phyloP scores from a whole-genome alignment of 805 yeast genomes.

The Starmerella sp. region DNA sequence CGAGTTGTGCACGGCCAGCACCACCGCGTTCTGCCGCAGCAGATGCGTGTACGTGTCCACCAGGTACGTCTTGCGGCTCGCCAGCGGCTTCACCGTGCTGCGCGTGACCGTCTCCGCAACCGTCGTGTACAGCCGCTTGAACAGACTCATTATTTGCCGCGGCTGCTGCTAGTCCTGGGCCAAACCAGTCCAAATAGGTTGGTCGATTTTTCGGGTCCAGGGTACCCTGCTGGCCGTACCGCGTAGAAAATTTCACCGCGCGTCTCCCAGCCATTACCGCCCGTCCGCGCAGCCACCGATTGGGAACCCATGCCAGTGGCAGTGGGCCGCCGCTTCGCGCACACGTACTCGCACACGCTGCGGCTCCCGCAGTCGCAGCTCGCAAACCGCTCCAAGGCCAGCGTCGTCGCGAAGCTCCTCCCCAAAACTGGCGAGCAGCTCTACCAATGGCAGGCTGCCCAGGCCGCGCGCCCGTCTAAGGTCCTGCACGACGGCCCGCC shows the following conservation, averaged over 20 bases:
- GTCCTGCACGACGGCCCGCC: conserved; percentile 98
- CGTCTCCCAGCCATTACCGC: not conserved
- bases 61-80: conserved; percentile 65
- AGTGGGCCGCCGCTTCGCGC: conserved; percentile 15
- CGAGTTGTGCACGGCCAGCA: conserved; percentile 76
- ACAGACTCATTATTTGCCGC: not conserved
- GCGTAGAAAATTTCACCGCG: not conserved
- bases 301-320: not conserved
- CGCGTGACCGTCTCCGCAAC: conserved; percentile 5
- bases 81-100: conserved; percentile 45
- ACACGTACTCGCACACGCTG: conserved; percentile 40
- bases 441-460: conserved; percentile 50
- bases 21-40: conserved; percentile 54
- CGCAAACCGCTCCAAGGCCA: conserved; percentile 47
- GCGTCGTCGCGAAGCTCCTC: conserved; percentile 34
- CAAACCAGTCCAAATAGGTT: not conserved
- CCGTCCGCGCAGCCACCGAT: no score
- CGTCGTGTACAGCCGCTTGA: conserved; percentile 4
- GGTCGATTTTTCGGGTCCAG: not conserved
- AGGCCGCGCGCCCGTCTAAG: conserved; percentile 28
- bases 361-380: conserved; percentile 60
- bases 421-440: conserved; percentile 48
- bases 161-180: not conserved
- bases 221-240: not conserved
- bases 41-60: conserved; percentile 68